Conservation (phyloP, 306 rosid species). For the Citrullus colocynthis region DNA sequence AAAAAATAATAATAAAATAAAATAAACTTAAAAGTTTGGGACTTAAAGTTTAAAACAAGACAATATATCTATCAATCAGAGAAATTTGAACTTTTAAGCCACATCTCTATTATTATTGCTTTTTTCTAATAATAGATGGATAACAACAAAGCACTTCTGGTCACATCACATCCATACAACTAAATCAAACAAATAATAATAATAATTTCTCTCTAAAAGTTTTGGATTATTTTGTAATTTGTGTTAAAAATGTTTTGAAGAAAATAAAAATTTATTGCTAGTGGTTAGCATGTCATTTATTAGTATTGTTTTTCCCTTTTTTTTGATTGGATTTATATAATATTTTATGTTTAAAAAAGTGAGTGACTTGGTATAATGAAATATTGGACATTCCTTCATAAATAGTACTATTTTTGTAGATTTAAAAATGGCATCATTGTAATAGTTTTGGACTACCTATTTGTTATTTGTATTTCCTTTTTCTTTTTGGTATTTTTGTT, state of each 20-base stretch:
- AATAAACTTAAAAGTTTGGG: not conserved
- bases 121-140: not conserved
- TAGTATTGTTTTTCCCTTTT: not conserved
- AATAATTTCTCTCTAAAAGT: not conserved
- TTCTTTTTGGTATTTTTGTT: not conserved
- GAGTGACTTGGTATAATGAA: too few relatives aligned
- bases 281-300: not conserved
- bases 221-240: not conserved
- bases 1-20: too few relatives aligned
- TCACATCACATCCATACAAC: conserved; percentile 1
- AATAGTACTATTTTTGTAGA: too few relatives aligned
- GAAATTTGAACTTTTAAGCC: not conserved
- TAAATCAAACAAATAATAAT: not conserved
- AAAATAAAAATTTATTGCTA: not conserved
- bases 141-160: not conserved
- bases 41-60: not conserved
- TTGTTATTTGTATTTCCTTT: not conserved
- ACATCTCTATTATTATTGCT: not conserved
- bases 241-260: not conserved
- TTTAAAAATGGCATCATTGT: too few relatives aligned
- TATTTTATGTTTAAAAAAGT: not conserved
- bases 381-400: too few relatives aligned
- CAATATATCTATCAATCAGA: not conserved
- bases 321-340: not conserved
- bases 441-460: too few relatives aligned